Evolutionary conservation across 2,329 filamentous ascomycete species (phyloP), one percentile per base, ranked within the genome.

Genomic region (Parastagonospora nodorum): DNA sequence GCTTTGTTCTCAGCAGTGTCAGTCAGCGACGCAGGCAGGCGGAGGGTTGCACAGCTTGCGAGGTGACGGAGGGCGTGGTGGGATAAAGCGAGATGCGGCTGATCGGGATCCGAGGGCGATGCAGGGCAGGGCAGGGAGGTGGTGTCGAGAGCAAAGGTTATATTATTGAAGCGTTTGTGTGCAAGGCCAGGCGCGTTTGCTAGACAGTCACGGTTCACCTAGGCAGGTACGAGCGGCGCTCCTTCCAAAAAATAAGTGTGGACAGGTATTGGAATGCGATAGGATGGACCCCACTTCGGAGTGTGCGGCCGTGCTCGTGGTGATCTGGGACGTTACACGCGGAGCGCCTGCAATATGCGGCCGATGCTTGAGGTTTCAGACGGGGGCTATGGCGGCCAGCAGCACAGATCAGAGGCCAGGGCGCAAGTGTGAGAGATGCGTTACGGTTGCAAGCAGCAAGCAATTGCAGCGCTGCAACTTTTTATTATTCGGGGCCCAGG

Each of bases 241-340:
- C 28, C 32, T 43, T 44, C 48, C 45, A 51, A 56, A 55, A 58
- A 61, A 48, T 48, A 44, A 43, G 52, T 64, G 61, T 61, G 57
- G 55, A 61, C 56, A 61, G 58, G 50, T 60, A 53, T 50, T 61
- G 63, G 61, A 64, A 62, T 66, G 63, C 59, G 47, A 61, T 58
- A 48, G 51, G 60, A 39, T 39, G 16, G 27, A 60, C 55, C 51
- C 58, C 60, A 60, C 58, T 50, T 55, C 19, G 48, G 37, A 16
- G 15, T 16, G 14, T 19, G 36, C 45, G 60, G 42, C 60, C 54
- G 59, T 57, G 58, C 53, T 50, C 48, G 40, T 53, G 55, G 55
- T 51, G 57, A 60, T 61, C 57, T 57, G 47, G 39, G 28, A 29
- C 38, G 51, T 42, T 46, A 43, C 43, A 51, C 42, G 50, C 39